Evolutionary conservation across 1,284 basidiomycete genomes (phyloP).

Genomic region (Ganoderma sinense): DNA sequence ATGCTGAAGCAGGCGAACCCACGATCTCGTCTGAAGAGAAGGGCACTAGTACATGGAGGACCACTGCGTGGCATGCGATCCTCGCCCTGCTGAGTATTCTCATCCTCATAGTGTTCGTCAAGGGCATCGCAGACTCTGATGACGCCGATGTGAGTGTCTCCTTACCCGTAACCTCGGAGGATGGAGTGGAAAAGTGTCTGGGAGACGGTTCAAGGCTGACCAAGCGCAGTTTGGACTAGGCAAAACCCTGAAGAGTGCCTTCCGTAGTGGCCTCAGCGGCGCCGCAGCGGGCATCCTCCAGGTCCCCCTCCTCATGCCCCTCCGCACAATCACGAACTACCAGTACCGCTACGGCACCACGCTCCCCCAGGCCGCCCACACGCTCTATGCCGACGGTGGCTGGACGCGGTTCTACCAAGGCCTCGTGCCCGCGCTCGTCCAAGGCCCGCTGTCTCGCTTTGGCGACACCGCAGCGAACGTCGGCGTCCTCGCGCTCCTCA

Average conservation of each 20-base stretch:
- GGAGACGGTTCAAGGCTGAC: no score
- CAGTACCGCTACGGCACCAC: constrained; percentile 86
- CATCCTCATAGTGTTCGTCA: constrained; percentile 62
- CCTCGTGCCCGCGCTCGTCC: constrained; percentile 80
- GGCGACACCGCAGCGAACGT: constrained; percentile 44
- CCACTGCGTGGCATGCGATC: constrained; percentile 41
- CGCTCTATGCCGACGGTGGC: constrained; percentile 82
- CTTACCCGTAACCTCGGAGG: background rate
- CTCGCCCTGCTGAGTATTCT: constrained; percentile 45
- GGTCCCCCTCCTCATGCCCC: constrained; percentile 85
- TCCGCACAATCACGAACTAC: constrained; percentile 93
- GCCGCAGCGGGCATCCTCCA: constrained; percentile 85
- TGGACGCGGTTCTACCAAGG: constrained; percentile 86
- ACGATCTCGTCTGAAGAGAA: constrained; percentile 33
- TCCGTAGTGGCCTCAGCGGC: constrained; percentile 87
- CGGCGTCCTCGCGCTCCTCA: background rate
- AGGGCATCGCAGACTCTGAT: constrained; percentile 72
- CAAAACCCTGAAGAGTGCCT: constrained; percentile 77
- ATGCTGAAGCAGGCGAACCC: constrained; percentile 21
- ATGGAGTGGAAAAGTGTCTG: no score
- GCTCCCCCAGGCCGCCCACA: constrained; percentile 68
- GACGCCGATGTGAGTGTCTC: constrained; percentile 65
- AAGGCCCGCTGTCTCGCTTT: constrained; percentile 82
- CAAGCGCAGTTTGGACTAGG: constrained; percentile 75
- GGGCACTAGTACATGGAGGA: constrained; percentile 35